phyloP scores from a whole-genome alignment of 441 rosid species.

The Brassica hybrid region DNA sequence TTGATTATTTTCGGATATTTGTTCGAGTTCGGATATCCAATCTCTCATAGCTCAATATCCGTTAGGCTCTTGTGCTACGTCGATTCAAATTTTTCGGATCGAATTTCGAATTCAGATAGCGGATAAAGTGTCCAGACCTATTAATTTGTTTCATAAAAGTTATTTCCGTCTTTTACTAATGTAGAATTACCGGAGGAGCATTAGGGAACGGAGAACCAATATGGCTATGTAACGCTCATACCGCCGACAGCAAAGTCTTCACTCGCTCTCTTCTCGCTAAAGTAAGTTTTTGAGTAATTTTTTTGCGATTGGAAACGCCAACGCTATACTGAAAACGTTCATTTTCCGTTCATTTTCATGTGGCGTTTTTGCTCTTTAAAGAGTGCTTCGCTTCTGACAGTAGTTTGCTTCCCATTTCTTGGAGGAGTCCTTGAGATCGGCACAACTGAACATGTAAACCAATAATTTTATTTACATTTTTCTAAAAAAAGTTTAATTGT shows the following conservation, averaged over 20 bases:
- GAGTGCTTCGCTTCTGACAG: conserved; percentile 67
- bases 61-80: no score
- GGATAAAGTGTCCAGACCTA: no score
- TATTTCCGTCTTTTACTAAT: neutral
- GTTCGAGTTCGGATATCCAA: no score
- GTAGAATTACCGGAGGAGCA: conserved; percentile 87
- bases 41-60: no score
- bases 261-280: conserved; percentile 94
- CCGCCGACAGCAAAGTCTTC: conserved; percentile 82
- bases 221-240: conserved; percentile 87
- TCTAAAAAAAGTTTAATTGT: neutral
- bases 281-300: conserved; percentile 48
- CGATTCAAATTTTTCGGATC: no score
- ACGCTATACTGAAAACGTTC: conserved; percentile 31
- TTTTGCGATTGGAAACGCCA: conserved; percentile 19
- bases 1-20: no score
- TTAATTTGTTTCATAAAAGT: neutral
- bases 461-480: neutral
- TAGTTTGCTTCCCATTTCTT: conserved; percentile 81
- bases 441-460: conserved; percentile 74
- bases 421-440: conserved; percentile 92
- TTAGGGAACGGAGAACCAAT: conserved; percentile 62
- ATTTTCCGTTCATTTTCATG: neutral
- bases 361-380: conserved; percentile 30
- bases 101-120: no score